These are phyloP conservation scores for Cladosporium sp. DNA, from an alignment of 2,329 filamentous ascomycete species.

Conservation along the genomic window DNA sequence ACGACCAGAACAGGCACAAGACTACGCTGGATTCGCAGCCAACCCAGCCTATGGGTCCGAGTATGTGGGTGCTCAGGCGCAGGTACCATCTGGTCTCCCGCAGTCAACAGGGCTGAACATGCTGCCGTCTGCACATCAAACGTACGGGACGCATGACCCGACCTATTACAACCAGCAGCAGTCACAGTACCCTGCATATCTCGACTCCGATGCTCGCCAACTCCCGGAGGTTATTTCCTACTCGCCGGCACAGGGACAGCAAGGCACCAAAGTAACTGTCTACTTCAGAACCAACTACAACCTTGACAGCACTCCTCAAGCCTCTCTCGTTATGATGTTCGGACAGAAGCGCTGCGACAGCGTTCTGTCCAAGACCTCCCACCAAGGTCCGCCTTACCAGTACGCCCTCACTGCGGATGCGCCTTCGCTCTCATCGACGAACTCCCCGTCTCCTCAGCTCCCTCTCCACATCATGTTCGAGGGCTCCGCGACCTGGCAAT, in stretches of 20 bases:
- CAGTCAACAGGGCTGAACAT: slow-evolving; percentile 39
- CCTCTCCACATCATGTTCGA: slow-evolving; percentile 55
- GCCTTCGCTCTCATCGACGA: slow-evolving; percentile 57
- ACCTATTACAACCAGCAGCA: slow-evolving; percentile 49
- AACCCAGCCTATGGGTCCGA: slow-evolving; percentile 45
- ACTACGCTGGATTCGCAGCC: slow-evolving; percentile 40
- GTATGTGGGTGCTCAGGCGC: slow-evolving; percentile 44
- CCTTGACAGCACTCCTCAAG: slow-evolving; percentile 48
- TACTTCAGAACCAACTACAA: slow-evolving; percentile 72
- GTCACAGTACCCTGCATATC: slow-evolving; percentile 60
- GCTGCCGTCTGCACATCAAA: slow-evolving; percentile 33
- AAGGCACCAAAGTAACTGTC: slow-evolving; percentile 65
- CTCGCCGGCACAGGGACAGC: slow-evolving; percentile 60
- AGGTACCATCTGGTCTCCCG: slow-evolving; percentile 43
- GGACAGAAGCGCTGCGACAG: slow-evolving; percentile 68
- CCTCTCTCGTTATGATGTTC: slow-evolving; percentile 60
- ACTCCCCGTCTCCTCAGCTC: slow-evolving; percentile 50
- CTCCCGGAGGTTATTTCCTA: slow-evolving; percentile 62
- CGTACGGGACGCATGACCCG: slow-evolving; percentile 46
- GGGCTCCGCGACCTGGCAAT: slow-evolving; percentile 24
- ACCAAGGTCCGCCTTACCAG: slow-evolving; percentile 54
- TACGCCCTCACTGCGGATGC: slow-evolving; percentile 69
- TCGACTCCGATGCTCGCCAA: slow-evolving; percentile 55
- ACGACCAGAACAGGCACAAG: slow-evolving; percentile 53
- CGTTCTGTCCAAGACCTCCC: slow-evolving; percentile 53